Percentiles rank a stretch among this genome's conserved stretches.
Conservation (phyloP, 352 stramenopile species). For the Globisporangium uncinulatum region DNA sequence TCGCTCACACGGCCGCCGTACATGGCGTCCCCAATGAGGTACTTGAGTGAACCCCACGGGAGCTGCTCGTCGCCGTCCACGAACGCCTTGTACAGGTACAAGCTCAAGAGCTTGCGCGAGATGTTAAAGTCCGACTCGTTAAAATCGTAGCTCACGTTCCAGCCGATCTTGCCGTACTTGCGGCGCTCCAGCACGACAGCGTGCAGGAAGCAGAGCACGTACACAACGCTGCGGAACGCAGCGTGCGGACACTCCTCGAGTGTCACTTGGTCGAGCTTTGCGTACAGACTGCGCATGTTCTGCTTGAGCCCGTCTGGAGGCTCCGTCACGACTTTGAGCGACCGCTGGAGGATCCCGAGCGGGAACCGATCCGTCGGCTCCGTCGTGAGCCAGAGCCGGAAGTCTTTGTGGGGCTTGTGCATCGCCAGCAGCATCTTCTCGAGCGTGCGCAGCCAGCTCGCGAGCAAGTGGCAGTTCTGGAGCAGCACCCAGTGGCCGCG, state of each 20-base stretch:
- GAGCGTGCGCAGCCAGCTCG: slow-evolving; percentile 90
- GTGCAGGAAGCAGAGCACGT: slow-evolving; percentile 94
- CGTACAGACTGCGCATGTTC: slow-evolving; percentile 94
- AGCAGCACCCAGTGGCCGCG: slow-evolving; percentile 90
- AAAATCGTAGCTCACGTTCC: slow-evolving; percentile 97
- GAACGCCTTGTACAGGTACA: slow-evolving; percentile 94
- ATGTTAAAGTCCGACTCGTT: slow-evolving; percentile 97
- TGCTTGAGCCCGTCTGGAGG: slow-evolving; percentile 94
- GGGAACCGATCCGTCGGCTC: slow-evolving; percentile 94
- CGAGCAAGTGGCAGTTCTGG: slow-evolving; percentile 95
- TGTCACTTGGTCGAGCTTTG: slow-evolving; percentile 86
- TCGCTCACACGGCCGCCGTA: slow-evolving; percentile 96
- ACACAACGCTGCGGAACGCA: slow-evolving; percentile 92
- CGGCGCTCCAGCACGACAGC: slow-evolving; percentile 93
- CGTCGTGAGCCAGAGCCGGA: slow-evolving; percentile 94
- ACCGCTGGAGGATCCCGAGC: slow-evolving; percentile 92
- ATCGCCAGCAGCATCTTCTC: slow-evolving; percentile 92
- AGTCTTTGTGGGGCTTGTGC: slow-evolving; percentile 92
- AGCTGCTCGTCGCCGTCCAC: slow-evolving; percentile 91
- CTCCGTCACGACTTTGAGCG: slow-evolving; percentile 95
- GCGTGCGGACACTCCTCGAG: slow-evolving; percentile 92
- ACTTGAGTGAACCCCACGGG: slow-evolving; percentile 92
- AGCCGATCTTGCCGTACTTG: slow-evolving; percentile 97
- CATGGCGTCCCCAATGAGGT: slow-evolving; percentile 96
- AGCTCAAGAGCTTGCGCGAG: slow-evolving; percentile 83